Percentiles rank a stretch among this genome's conserved stretches.
Conservation (phyloP, 495 filamentous ascomycete species). For the Aspergillus panamensis region DNA sequence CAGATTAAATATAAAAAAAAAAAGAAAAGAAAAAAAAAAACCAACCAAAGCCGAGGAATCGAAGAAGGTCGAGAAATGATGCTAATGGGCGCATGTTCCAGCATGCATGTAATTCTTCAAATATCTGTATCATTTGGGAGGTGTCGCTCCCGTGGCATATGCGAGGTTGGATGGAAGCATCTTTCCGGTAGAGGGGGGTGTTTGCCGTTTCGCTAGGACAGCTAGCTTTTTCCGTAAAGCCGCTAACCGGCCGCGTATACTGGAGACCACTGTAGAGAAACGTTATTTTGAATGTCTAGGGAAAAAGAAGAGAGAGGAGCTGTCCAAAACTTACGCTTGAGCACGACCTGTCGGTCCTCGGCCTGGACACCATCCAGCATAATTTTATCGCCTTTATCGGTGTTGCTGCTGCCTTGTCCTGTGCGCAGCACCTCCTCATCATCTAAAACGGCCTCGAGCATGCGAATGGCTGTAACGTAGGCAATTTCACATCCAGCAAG, state of each 20-base stretch:
- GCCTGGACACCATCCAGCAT: slow-evolving; percentile 56
- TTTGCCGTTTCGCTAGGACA: slow-evolving; percentile 50
- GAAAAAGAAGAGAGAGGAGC: neutral
- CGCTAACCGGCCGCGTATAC: slow-evolving; percentile 54
- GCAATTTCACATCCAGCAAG: slow-evolving; percentile 85
- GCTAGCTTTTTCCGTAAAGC: slow-evolving; percentile 57
- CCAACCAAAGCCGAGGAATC: slow-evolving; percentile 8
- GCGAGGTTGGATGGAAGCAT: slow-evolving; percentile 33
- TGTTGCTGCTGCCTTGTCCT: slow-evolving; percentile 33
- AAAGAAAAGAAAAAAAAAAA: too few species aligned
- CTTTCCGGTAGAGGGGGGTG: slow-evolving; percentile 35
- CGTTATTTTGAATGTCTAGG: slow-evolving; percentile 25
- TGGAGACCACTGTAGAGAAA: slow-evolving; percentile 49
- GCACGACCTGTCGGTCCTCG: slow-evolving; percentile 68
- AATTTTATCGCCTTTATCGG: slow-evolving; percentile 39
- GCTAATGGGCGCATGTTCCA: slow-evolving; percentile 15
- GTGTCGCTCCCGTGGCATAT: slow-evolving; percentile 31
- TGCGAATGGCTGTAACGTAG: slow-evolving; percentile 84
- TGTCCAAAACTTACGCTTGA: slow-evolving; percentile 57
- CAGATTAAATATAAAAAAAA: slow-evolving; percentile 12
- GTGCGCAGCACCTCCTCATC: slow-evolving; percentile 56
- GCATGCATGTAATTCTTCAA: slow-evolving; percentile 14
- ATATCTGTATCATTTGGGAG: slow-evolving; percentile 26
- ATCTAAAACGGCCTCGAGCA: slow-evolving; percentile 93
- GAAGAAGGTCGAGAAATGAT: slow-evolving; percentile 7